Percentiles rank a stretch among this genome's conserved stretches.
Evolutionary conservation across 164 flowering plant species (phyloP).

Genomic region (Aristolochia californica): DNA sequence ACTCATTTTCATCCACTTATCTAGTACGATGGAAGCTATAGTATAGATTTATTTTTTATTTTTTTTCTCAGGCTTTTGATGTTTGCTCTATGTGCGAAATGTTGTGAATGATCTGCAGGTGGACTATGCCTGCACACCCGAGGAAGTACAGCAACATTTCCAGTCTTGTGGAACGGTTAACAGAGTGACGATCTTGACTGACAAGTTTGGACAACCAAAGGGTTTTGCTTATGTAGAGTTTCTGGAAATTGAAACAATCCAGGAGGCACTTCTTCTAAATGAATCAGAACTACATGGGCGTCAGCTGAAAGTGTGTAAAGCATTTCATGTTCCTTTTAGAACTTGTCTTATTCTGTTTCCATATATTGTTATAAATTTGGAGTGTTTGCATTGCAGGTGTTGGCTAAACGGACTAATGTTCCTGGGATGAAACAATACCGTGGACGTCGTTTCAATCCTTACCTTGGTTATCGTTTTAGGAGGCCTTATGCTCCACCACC

Average conservation of each 20-base stretch:
- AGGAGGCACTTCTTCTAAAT: conserved; percentile 59
- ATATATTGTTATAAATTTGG: neutral
- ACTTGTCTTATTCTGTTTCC: neutral
- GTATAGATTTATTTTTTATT: too few species aligned
- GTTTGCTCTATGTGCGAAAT: neutral
- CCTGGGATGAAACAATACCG: conserved; percentile 70
- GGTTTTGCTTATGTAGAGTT: conserved; percentile 87
- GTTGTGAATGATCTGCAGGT: conserved; percentile 31
- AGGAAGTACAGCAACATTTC: conserved; percentile 81
- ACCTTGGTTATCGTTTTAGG: conserved; percentile 28
- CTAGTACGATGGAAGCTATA: too few species aligned
- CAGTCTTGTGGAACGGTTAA: conserved; percentile 78
- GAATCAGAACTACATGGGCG: conserved; percentile 76
- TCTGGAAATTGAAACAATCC: conserved; percentile 70
- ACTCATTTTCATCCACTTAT: too few species aligned
- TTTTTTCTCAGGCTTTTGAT: neutral
- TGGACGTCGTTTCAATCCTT: conserved; percentile 46
- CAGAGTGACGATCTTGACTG: conserved; percentile 69
- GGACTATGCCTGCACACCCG: conserved; percentile 74
- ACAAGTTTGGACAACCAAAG: conserved; percentile 77
- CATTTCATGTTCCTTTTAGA: neutral
- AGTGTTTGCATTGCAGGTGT: conserved; percentile 32
- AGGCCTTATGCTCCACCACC: conserved; percentile 35
- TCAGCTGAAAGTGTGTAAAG: conserved; percentile 49
- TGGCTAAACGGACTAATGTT: conserved; percentile 64